These are phyloP conservation scores for Entomortierella parvispora DNA, from an alignment of 192 early-diverging fungal genomes.

Conservation along the genomic window DNA sequence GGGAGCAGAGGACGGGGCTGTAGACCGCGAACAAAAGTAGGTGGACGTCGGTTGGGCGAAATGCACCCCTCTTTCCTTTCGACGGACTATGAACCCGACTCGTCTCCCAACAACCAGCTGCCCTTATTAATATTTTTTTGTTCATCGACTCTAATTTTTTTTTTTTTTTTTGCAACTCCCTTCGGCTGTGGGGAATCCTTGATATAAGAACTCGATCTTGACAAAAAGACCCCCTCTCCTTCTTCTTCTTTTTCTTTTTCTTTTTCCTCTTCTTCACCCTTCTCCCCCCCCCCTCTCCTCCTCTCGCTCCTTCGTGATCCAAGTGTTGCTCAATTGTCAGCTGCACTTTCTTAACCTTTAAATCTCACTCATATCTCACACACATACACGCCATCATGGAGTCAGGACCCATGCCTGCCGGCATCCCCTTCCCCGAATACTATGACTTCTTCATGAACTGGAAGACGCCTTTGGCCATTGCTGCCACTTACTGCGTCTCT, in stretches of 20 bases:
- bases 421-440: slow-evolving; percentile 73
- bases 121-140: not conserved
- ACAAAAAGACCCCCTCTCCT: not conserved
- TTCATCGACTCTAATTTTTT: not conserved
- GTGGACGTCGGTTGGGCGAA: too few relatives aligned
- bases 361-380: not conserved
- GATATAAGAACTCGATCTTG: not conserved
- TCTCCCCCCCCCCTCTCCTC: not conserved
- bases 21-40: too few relatives aligned
- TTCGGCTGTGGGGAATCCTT: not conserved
- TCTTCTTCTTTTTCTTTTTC: slow-evolving; percentile 4
- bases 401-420: slow-evolving; percentile 52
- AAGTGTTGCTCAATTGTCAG: not conserved
- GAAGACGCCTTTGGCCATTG: slow-evolving; percentile 69
- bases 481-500: slow-evolving; percentile 59
- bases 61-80: too few relatives aligned
- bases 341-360: not conserved
- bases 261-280: slow-evolving; percentile 5
- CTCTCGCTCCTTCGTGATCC: not conserved
- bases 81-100: too few relatives aligned
- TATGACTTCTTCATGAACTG: slow-evolving; percentile 79
- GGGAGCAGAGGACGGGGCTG: too few relatives aligned
- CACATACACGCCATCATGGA: slow-evolving; percentile 21
- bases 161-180: not conserved
- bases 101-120: not conserved